phyloP scores from a whole-genome alignment of 768 basidiomycete species.

The Pholiota conissans region DNA sequence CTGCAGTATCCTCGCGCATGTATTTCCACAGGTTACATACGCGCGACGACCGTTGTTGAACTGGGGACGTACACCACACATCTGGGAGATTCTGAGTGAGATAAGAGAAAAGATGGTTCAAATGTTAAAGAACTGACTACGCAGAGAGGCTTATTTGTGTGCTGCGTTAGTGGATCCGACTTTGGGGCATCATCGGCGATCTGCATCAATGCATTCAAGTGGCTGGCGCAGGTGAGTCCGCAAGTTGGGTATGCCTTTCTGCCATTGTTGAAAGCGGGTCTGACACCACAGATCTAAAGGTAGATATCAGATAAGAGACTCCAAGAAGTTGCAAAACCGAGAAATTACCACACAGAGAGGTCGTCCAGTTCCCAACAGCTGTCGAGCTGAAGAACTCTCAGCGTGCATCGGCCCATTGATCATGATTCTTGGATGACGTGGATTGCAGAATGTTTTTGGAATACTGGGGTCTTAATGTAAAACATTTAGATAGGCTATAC shows the following conservation, averaged over 20 bases:
- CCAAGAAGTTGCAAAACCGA: not conserved
- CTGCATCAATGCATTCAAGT: not conserved
- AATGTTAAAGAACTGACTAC: not conserved
- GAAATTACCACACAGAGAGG: not conserved
- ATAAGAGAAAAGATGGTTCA: not conserved
- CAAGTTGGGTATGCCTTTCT: not conserved
- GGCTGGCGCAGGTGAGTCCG: not conserved
- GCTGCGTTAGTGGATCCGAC: no score
- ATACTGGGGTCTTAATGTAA: no score
- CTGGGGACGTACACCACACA: conserved; percentile 5
- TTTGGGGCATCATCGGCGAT: not conserved
- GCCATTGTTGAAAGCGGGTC: not conserved
- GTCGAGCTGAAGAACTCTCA: not conserved
- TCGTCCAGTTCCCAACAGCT: not conserved
- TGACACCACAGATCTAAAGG: not conserved
- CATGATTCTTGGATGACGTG: no score
- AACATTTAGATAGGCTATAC: no score
- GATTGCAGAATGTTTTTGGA: no score
- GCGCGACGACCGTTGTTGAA: conserved; percentile 1
- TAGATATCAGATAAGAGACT: not conserved
- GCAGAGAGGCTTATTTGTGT: not conserved
- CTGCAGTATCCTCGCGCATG: conserved; percentile 1
- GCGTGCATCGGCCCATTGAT: not conserved
- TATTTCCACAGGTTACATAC: conserved; percentile 4
- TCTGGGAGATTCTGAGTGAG: not conserved